Evolutionary conservation across 495 filamentous ascomycete genomes (phyloP).

Genomic region (Apodospora peruviana): DNA sequence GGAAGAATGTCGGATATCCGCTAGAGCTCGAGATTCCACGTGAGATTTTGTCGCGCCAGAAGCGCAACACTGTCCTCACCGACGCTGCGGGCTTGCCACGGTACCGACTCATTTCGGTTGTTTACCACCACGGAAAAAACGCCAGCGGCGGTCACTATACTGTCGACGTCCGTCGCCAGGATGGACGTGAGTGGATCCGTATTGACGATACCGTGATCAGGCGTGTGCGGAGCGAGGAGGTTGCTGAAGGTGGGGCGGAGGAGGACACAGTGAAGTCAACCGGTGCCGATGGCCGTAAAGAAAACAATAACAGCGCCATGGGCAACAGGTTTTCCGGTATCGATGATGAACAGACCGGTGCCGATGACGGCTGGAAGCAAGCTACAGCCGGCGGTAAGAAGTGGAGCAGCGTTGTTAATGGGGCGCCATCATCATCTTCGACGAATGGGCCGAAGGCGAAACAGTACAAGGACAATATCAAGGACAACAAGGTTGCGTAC

Average conservation of each 20-base stretch:
- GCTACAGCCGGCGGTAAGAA: slow-evolving; percentile 67
- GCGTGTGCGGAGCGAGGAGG: slow-evolving; percentile 81
- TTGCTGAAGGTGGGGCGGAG: slow-evolving; percentile 78
- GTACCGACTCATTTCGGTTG: slow-evolving; percentile 83
- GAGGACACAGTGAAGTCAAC: slow-evolving; percentile 65
- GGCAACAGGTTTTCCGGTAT: slow-evolving; percentile 67
- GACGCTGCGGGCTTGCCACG: slow-evolving; percentile 61
- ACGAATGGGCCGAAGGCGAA: slow-evolving; percentile 55
- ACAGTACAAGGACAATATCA: slow-evolving; percentile 63
- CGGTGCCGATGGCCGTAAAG: slow-evolving; percentile 38
- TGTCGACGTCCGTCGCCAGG: slow-evolving; percentile 89
- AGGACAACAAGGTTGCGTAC: slow-evolving; percentile 95
- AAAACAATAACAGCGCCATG: slow-evolving; percentile 15
- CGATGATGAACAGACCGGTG: slow-evolving; percentile 60
- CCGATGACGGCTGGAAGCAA: slow-evolving; percentile 78
- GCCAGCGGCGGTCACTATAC: slow-evolving; percentile 95
- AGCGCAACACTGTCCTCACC: slow-evolving; percentile 56
- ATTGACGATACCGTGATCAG: slow-evolving; percentile 90
- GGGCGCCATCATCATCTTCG: slow-evolving; percentile 28
- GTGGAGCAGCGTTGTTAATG: slow-evolving; percentile 61
- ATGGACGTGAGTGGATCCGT: slow-evolving; percentile 89
- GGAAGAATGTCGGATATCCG: slow-evolving; percentile 96
- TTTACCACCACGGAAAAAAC: slow-evolving; percentile 96
- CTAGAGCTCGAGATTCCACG: slow-evolving; percentile 89
- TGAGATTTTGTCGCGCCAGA: slow-evolving; percentile 78